A percentile compares a stretch with the other conserved stretches of the same genome.
Evolutionary conservation across 345 rosid genomes (phyloP).

Genomic region (Cardamine chenopodiifolia): DNA sequence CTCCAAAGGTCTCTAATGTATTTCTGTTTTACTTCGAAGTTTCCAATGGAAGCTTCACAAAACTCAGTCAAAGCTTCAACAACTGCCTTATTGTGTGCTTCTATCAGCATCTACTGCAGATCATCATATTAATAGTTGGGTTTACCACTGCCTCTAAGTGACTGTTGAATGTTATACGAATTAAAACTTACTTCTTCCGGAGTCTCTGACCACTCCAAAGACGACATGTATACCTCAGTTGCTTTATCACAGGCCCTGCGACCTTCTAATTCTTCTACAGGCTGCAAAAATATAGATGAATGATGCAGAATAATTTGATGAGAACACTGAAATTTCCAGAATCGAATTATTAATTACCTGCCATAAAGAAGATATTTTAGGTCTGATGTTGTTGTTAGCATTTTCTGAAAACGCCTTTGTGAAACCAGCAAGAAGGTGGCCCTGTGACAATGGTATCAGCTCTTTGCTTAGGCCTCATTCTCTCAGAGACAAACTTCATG

Average conservation of each 20-base stretch:
- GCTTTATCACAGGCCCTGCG: conserved; percentile 46
- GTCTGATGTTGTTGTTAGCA: conserved; percentile 41
- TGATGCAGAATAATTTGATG: conserved; percentile 13
- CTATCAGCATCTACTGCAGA: conserved; percentile 43
- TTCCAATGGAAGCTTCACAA: conserved; percentile 48
- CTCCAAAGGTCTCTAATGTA: conserved; percentile 44
- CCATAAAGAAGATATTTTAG: conserved; percentile 48
- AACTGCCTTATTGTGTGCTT: conserved; percentile 49
- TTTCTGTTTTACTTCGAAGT: conserved; percentile 39
- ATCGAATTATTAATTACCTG: conserved; percentile 33
- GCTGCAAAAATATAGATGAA: conserved; percentile 35
- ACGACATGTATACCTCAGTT: conserved; percentile 47
- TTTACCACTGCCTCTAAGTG: conserved; percentile 8
- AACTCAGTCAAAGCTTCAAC: conserved; percentile 43
- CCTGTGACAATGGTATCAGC: conserved; percentile 48
- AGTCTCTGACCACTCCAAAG: conserved; percentile 43
- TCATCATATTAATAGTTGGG: conserved; percentile 14
- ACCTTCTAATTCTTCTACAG: conserved; percentile 48
- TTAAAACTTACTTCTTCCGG: conserved; percentile 45
- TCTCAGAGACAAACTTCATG: conserved; percentile 45
- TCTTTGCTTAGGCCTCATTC: conserved; percentile 51
- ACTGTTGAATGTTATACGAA: conserved; percentile 5
- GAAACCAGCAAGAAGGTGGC: conserved; percentile 50
- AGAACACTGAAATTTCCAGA: conserved; percentile 8
- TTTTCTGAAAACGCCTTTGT: conserved; percentile 44